These are phyloP conservation scores for Porphyrellus cyaneotinctus DNA, from an alignment of 768 basidiomycete genomes.

Conservation along the genomic window DNA sequence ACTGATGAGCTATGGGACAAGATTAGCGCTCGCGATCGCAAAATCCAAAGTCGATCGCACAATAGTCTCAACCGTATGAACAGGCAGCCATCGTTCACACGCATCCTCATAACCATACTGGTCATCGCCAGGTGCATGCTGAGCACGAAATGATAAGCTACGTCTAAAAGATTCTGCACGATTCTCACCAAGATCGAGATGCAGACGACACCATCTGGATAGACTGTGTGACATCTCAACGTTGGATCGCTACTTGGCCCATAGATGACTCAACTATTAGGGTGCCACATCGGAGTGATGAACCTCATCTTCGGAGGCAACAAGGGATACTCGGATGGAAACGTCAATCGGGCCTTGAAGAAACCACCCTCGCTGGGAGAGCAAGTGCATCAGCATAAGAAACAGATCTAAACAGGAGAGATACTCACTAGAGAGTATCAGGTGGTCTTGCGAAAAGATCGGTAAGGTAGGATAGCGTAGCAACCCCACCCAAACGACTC, in stretches of 20 bases:
- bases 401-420: background rate
- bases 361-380: slow-evolving; percentile 87
- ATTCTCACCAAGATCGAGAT: slow-evolving; percentile 84
- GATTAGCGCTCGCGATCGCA: background rate
- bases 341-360: slow-evolving; percentile 85
- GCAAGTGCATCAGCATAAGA: slow-evolving; percentile 1
- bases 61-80: slow-evolving; percentile 95
- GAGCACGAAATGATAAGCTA: slow-evolving; percentile 5
- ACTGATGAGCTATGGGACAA: slow-evolving; percentile 71
- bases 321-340: slow-evolving; percentile 88
- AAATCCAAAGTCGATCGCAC: slow-evolving; percentile 40
- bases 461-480: slow-evolving; percentile 11
- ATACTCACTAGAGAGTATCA: slow-evolving; percentile 84
- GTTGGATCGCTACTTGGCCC: background rate
- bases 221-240: slow-evolving; percentile 52
- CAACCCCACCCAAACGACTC: slow-evolving; percentile 26
- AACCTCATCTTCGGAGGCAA: slow-evolving; percentile 95
- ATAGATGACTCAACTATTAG: slow-evolving; percentile 69
- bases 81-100: slow-evolving; percentile 95
- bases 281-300: slow-evolving; percentile 95
- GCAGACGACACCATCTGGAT: slow-evolving; percentile 88
- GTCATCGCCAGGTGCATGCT: slow-evolving; percentile 96
- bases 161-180: background rate
- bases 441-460: slow-evolving; percentile 56
- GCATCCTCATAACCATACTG: slow-evolving; percentile 97